Conservation (phyloP, 371 early-diverging fungal genomes). For the Mucor lusitanicus region DNA sequence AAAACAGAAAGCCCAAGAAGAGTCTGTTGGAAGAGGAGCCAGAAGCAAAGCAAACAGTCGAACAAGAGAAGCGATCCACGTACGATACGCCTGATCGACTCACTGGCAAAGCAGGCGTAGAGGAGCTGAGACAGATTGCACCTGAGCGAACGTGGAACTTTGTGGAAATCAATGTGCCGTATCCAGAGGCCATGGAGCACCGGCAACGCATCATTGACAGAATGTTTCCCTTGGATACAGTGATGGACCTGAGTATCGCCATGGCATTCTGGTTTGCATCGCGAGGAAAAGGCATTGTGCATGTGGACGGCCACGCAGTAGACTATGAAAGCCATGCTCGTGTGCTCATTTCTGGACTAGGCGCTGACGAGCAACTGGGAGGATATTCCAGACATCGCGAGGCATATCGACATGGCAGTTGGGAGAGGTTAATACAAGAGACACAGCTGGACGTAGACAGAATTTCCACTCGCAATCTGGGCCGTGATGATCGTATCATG, state of each 20-base stretch:
- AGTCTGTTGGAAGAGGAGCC: conserved; percentile 9
- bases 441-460: conserved; percentile 85
- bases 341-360: conserved; percentile 90
- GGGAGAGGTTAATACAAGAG: conserved; percentile 72
- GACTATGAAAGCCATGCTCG: conserved; percentile 68
- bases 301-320: not conserved
- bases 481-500: conserved; percentile 92
- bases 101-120: conserved; percentile 71
- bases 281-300: conserved; percentile 58
- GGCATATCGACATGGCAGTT: conserved; percentile 66
- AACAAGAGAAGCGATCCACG: conserved; percentile 17
- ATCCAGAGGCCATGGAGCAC: conserved; percentile 61
- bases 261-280: conserved; percentile 97
- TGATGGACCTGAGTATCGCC: conserved; percentile 97
- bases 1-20: conserved; percentile 16
- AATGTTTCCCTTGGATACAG: conserved; percentile 83
- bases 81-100: conserved; percentile 91
- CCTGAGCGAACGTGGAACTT: conserved; percentile 84
- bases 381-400: conserved; percentile 91
- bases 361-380: conserved; percentile 94
- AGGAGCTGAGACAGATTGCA: conserved; percentile 64
- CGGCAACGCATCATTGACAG: conserved; percentile 65
- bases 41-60: not conserved
- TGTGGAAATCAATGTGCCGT: conserved; percentile 89
- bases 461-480: conserved; percentile 84